Percentiles rank a stretch among this genome's conserved stretches.
Evolutionary conservation across 2,329 filamentous ascomycete genomes (phyloP).

Genomic region (Aspergillus sp.): DNA sequence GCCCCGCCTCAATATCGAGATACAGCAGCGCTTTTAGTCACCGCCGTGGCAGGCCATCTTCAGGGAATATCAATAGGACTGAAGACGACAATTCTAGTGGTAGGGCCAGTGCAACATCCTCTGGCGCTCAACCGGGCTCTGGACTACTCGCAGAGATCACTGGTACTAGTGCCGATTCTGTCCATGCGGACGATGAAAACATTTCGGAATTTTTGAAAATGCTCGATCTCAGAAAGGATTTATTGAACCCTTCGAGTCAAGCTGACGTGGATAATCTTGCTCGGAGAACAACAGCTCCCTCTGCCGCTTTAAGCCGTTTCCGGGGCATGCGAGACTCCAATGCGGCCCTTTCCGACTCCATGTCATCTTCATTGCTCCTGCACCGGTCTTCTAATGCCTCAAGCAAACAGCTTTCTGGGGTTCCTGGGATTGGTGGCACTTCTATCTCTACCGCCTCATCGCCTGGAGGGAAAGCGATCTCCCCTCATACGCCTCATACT

Average conservation of each 20-base stretch:
- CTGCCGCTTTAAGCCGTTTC: slow-evolving; percentile 78
- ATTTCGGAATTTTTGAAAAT: slow-evolving; percentile 91
- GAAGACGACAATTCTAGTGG: slow-evolving; percentile 62
- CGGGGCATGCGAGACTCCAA: slow-evolving; percentile 88
- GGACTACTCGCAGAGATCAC: slow-evolving; percentile 71
- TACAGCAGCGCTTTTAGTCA: slow-evolving; percentile 96
- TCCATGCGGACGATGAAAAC: slow-evolving; percentile 82
- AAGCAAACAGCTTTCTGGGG: slow-evolving; percentile 69
- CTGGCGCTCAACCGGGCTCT: slow-evolving; percentile 67
- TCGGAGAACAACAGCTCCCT: slow-evolving; percentile 74
- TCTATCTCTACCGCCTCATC: slow-evolving; percentile 84
- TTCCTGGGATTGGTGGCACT: slow-evolving; percentile 60
- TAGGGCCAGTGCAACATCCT: slow-evolving; percentile 51
- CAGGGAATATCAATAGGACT: slow-evolving; percentile 64
- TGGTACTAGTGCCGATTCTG: slow-evolving; percentile 63
- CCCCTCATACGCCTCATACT: slow-evolving; percentile 86
- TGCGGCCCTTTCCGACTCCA: slow-evolving; percentile 83
- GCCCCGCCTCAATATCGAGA: slow-evolving; percentile 72
- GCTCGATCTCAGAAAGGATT: slow-evolving; percentile 83
- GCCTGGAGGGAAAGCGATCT: slow-evolving; percentile 77
- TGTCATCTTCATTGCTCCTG: slow-evolving; percentile 84
- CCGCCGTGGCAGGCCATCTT: slow-evolving; percentile 73
- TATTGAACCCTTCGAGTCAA: slow-evolving; percentile 64
- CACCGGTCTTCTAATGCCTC: slow-evolving; percentile 78
- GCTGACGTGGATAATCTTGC: slow-evolving; percentile 64